Base-by-base conservation (phyloP, 177 flowering plant species). In the Vitis hybrid region DNA sequence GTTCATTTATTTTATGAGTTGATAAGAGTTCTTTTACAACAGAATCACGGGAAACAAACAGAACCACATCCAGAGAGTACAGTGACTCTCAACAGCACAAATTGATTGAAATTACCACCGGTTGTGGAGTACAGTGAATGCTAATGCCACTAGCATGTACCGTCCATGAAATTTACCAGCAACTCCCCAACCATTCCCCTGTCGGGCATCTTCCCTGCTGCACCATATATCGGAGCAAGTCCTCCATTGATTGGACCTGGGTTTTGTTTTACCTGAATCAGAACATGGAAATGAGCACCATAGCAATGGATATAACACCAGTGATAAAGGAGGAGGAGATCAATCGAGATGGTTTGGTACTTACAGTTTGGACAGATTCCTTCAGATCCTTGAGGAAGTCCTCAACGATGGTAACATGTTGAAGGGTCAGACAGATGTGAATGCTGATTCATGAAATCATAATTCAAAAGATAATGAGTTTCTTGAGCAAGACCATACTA, bases 211-310 rank as follows among this genome's bases (percentile, higher is more conserved):
- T 69, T 87, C 63, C 92, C 99, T n/a, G 97, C 99, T 50, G 99
- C 99, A 57, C 99, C 99, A 77, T 95, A 95, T 59, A 92, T 88
- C 1, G 98, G 98, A 65, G 99, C 98, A 59, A 92, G 80, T 53
- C 99, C 98, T 74, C 97, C 99, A n/a, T 31, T 89, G 4, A 88
- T 75, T 6, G 98, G 94, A 54, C 99, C 99, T 1, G 98, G 99
- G 71, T 93, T 88, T 73, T 79, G 74, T 75, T 88, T 93, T 12
- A 93, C 99, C 97, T 93, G 85, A 75, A 71, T 19, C 31, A 64
- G 38, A 24, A 17, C 6, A 33, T 10, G 13, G 7, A 64, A 19
- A 38, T 38, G 44, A 38, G 44, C 44, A 5, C 44, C 44, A 38
- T 38, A 38, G 44, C 1, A 38, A 38, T 38, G 44, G 44, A 38